phyloP scores from a whole-genome alignment of 371 early-diverging fungal genomes.

The Dentiscutata heterogama region DNA sequence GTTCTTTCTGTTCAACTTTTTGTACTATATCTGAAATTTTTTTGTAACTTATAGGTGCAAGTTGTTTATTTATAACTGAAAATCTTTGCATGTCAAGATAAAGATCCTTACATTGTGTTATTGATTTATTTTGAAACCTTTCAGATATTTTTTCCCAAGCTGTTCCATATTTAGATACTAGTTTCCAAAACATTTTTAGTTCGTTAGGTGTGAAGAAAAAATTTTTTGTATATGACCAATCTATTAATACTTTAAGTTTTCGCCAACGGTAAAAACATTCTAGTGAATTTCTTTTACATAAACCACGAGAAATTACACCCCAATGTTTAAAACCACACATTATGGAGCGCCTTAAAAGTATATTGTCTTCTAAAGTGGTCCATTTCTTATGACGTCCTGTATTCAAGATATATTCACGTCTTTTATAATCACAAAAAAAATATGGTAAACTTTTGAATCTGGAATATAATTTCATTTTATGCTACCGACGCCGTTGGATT shows the following conservation, averaged over 20 bases:
- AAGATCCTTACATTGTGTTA: background rate
- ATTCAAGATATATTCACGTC: too few species aligned
- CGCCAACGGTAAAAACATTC: conserved; percentile 28
- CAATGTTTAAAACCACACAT: conserved; percentile 18
- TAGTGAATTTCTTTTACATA: background rate
- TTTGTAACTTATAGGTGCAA: background rate
- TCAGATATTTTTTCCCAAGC: background rate
- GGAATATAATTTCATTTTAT: too few species aligned
- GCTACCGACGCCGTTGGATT: too few species aligned
- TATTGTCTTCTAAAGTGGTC: conserved; percentile 19
- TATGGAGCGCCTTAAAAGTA: background rate
- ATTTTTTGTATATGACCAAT: background rate
- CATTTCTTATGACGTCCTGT: background rate
- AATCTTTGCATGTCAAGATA: conserved; percentile 20
- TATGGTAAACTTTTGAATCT: too few species aligned
- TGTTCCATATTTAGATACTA: background rate
- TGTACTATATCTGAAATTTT: background rate
- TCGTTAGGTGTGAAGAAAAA: conserved; percentile 25
- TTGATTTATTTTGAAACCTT: background rate
- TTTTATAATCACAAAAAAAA: too few species aligned
- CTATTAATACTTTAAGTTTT: conserved; percentile 22
- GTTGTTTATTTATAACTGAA: background rate
- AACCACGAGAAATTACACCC: conserved; percentile 7
- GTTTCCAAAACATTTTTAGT: background rate
- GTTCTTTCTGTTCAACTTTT: conserved; percentile 1